Percentiles rank a stretch among this genome's conserved stretches.
Conservation (phyloP, 108 stramenopile genomes). For the Skeletonema potamos region DNA sequence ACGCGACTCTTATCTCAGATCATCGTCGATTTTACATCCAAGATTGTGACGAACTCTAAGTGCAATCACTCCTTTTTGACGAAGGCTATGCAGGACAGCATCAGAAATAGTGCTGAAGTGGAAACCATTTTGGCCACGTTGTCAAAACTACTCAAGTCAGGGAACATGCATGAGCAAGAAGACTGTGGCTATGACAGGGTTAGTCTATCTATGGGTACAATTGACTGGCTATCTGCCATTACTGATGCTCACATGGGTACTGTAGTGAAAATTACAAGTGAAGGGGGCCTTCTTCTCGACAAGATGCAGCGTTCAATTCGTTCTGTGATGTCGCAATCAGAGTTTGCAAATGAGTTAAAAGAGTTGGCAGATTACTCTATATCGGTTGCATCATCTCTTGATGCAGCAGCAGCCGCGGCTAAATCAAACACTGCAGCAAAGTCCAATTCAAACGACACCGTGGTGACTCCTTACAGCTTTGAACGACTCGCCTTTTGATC, state of each 20-base stretch:
- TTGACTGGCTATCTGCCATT: constrained; percentile 47
- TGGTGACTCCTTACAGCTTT: constrained; percentile 30
- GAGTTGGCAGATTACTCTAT: constrained; percentile 15
- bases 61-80: constrained; percentile 46
- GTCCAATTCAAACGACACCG: constrained; percentile 7
- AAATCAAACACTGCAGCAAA: background rate
- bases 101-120: constrained; percentile 25
- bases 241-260: constrained; percentile 43
- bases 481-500: constrained; percentile 33
- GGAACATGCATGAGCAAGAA: background rate
- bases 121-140: constrained; percentile 39
- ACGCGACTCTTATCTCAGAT: constrained; percentile 33
- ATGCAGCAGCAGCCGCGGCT: background rate
- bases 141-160: constrained; percentile 39
- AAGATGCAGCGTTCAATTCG: constrained; percentile 33
- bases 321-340: constrained; percentile 27
- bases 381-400: background rate
- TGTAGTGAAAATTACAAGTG: constrained; percentile 32
- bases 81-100: constrained; percentile 30
- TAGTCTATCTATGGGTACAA: constrained; percentile 20
- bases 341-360: constrained; percentile 39
- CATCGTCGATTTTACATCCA: constrained; percentile 39
- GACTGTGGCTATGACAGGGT: background rate
- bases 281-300: constrained; percentile 34
- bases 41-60: constrained; percentile 44